These are phyloP conservation scores for Alternaria tenuissima DNA, from an alignment of 2,329 filamentous ascomycete genomes.

Conservation along the genomic window DNA sequence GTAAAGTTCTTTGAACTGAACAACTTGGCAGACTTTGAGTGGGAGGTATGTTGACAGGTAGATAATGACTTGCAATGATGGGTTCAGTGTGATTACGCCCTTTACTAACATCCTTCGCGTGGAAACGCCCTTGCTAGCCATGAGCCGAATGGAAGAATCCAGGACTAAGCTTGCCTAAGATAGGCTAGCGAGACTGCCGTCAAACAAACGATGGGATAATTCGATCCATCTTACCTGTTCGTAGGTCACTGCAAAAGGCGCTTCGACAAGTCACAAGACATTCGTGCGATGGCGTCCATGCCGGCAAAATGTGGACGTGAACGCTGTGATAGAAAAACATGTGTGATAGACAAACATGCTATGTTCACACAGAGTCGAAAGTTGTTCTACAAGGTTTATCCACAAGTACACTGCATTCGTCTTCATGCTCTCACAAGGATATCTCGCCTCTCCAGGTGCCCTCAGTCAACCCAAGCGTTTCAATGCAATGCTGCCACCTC, in stretches of 20 bases:
- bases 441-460: constrained; percentile 94
- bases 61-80: not conserved
- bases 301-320: not conserved
- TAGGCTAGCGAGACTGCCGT: too few species aligned
- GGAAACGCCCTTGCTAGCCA: not conserved
- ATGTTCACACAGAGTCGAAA: not conserved
- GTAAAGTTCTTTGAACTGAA: fast-evolving
- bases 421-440: constrained; percentile 61
- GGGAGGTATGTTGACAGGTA: not conserved
- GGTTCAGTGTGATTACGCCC: not conserved
- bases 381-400: not conserved
- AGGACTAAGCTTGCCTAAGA: not conserved
- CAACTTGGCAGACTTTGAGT: not conserved
- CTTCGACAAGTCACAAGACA: not conserved
- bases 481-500: constrained; percentile 85
- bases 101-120: not conserved
- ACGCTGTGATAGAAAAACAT: not conserved
- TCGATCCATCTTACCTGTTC: not conserved
- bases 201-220: too few species aligned
- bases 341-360: not conserved
- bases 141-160: not conserved
- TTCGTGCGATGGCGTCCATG: not conserved
- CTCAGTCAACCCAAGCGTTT: constrained; percentile 83
- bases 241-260: not conserved
- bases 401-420: not conserved